Evolutionary conservation across 768 basidiomycete species (phyloP), one percentile per base, ranked within the genome.

Genomic region (Strobilomyces echinocephalus): DNA sequence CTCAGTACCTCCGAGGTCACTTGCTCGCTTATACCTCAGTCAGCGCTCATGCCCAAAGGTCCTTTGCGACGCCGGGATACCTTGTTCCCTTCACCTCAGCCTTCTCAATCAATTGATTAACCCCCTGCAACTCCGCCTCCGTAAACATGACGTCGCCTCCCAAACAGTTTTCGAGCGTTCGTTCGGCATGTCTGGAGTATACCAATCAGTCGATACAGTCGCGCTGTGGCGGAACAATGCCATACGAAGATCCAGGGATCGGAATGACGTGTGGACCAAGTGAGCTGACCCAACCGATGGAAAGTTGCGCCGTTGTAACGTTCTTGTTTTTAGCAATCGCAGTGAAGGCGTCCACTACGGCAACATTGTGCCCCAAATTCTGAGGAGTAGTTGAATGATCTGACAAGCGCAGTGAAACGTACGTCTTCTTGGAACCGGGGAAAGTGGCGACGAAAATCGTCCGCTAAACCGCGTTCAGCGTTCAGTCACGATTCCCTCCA

Each of bases 231-330:
- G 16, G 12, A 46, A 56, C 6, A 26, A 20, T 52, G 11, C 59
- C 72, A 46, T 62, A 73, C 73, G 73, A 74, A 31, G 74, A 76
- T 43, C 80, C 80, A 6, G 79, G 78, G 18, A 80, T 69, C 2
- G 79, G 79, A 54, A 81, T 76, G 31, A 79, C 72, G 59, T 76
- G 72, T 4, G 64, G 50, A 1, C 76, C 74, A 4, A 72, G 66
- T 5, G 72, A 65, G 14, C 59, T 45, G 11, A 78, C 74, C 76
- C 76, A 78, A 18, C 72, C 75, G 33, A 78, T 70, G 60, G 66
- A 68, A 24, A 79, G 67, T 49, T 79, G 76, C 6, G 68, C 67
- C 14, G 75, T 65, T 21, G 76, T 74, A 33, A 79, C 60, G 1
- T 73, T 71, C 60, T 75, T 76, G 57, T 65, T 70, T 57, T 70